Evolutionary conservation across 257 asterid genomes (phyloP).

Genomic region (Gentiana macrophylla): DNA sequence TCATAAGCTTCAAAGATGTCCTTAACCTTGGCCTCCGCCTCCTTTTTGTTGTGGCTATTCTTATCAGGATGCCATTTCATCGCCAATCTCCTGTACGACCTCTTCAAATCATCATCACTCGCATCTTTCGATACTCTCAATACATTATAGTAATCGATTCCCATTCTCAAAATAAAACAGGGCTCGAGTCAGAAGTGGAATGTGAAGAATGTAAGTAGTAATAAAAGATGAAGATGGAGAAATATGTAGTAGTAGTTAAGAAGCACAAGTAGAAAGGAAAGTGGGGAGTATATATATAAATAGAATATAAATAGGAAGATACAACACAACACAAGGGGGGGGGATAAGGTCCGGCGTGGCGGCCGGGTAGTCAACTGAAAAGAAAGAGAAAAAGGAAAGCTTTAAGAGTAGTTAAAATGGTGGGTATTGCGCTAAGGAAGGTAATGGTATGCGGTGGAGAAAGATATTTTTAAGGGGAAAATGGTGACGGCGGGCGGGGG

Average conservation of each 20-base stretch:
- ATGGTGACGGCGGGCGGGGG: neutral
- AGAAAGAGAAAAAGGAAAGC: conserved; percentile 17
- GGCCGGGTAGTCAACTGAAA: conserved; percentile 27
- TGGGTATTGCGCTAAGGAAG: conserved; percentile 31
- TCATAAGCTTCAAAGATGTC: conserved; percentile 93
- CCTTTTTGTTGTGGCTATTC: conserved; percentile 55
- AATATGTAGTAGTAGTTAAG: conserved; percentile 3
- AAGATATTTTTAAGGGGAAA: conserved; percentile 24
- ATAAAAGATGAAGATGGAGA: conserved; percentile 1
- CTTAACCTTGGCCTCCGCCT: conserved; percentile 94
- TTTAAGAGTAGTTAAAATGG: conserved; percentile 30
- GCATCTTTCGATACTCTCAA: conserved; percentile 59
- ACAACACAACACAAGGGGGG: neutral
- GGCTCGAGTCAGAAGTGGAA: neutral
- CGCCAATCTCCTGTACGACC: conserved; percentile 71
- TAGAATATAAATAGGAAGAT: too few relatives aligned
- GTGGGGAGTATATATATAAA: neutral
- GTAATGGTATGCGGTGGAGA: conserved; percentile 21
- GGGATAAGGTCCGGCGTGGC: conserved; percentile 17
- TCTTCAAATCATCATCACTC: conserved; percentile 75
- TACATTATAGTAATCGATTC: conserved; percentile 67
- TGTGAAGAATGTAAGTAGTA: neutral
- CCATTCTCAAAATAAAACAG: conserved; percentile 28
- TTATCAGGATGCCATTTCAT: conserved; percentile 99
- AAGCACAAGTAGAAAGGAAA: conserved; percentile 1